Base-by-base conservation (phyloP, 768 basidiomycete genomes). In the Lentinula sp. region DNA sequence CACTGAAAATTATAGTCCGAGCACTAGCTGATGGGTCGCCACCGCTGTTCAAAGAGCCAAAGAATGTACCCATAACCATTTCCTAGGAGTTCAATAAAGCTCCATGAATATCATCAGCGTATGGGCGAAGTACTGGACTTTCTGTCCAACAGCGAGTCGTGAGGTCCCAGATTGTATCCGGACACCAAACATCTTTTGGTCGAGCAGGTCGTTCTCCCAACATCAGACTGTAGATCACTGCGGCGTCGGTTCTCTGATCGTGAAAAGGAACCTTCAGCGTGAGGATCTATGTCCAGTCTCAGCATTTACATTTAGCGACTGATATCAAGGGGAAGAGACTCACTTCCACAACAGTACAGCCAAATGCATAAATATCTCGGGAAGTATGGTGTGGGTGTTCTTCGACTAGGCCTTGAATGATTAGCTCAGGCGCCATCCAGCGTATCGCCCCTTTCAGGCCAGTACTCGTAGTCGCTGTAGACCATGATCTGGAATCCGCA, bases 341-440 rank as follows among this genome's bases (percentile, higher is more conserved):
- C n/a, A 71, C 70, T 59, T 71, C 69, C 10, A 71, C 62, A 36
- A 68, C 63, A 3, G 68, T 67, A 66, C 70, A 69, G 6, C 64
- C 69, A 54, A 71, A 70, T 32, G 66, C 66, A 53, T 67, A 70
- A 4, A 70, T 66, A 46, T 71, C 70, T 32, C 64, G 50, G 46
- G 61, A 49, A 1, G 59, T 52, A 2, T 63, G 65, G 36, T 10
- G 8, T 20, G n/a, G 8, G 28, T 12, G 16, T 18, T 33, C n/a
- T 1, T 42, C 5, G 16, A 32, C 3, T 8, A 8, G 20, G 18
- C 20, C n/a, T 18, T 5, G 9, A 13, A 42, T 64, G 59, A 70
- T n/a, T 1, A 66, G 10, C 57, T 71, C 72, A 5, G 69, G 72
- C 13, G 72, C 69, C 57, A 64, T 61, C 70, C 72, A 71, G 2